Evolutionary conservation across 768 basidiomycete species (phyloP).

Genomic region (Ephemerocybe angulata): DNA sequence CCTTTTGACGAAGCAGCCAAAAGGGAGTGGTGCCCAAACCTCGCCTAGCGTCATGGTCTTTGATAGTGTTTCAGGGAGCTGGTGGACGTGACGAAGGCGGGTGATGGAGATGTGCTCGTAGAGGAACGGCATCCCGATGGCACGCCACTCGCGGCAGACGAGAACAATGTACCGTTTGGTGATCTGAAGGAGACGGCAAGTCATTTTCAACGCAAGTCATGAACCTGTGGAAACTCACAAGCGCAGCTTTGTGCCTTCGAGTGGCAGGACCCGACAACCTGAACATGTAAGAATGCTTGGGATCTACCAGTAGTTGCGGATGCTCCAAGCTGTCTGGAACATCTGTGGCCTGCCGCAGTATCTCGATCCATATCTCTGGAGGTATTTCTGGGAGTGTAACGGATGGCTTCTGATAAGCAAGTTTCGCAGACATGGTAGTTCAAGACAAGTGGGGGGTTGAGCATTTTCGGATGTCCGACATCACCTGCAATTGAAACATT

Average conservation of each 20-base stretch:
- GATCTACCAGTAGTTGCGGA: neutral
- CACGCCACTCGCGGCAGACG: conserved; percentile 26
- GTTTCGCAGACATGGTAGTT: conserved; percentile 1
- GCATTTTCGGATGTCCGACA: no score
- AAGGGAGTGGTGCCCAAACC: no score
- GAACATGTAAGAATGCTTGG: neutral
- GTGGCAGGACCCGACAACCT: neutral
- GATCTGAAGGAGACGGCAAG: conserved; percentile 11
- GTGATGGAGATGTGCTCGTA: conserved; percentile 22
- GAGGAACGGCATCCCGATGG: conserved; percentile 18
- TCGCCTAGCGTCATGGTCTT: neutral
- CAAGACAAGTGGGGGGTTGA: no score
- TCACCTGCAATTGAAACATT: no score
- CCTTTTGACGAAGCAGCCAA: neutral
- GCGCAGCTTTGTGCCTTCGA: neutral
- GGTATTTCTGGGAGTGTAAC: conserved; percentile 1
- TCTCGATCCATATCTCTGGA: neutral
- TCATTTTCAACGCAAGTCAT: neutral
- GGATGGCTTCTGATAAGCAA: conserved; percentile 1
- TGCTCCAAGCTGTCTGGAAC: neutral
- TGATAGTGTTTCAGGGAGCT: neutral
- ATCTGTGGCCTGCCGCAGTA: conserved; percentile 5
- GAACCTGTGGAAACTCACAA: neutral
- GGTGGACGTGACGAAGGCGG: neutral
- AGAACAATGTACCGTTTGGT: conserved; percentile 23